A percentile compares a stretch with the other conserved stretches of the same genome.
Conservation (phyloP, 148 eudicot species). For the Heliosperma pusillum region DNA sequence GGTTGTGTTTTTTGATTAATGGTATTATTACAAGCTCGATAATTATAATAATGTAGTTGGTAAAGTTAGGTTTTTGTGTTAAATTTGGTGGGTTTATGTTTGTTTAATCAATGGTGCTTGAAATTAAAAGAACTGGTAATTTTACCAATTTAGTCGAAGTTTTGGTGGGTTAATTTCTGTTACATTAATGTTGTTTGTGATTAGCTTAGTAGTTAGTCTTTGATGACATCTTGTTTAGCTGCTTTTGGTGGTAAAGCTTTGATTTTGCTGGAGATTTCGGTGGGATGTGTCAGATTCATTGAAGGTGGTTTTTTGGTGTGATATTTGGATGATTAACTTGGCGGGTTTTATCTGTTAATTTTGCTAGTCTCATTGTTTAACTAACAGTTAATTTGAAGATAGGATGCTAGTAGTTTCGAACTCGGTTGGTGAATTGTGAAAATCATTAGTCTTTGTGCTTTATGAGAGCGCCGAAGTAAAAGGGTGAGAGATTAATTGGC, state of each 20-base stretch:
- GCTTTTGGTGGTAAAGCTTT: background rate
- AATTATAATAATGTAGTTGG: too few relatives aligned
- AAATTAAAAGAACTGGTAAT: background rate
- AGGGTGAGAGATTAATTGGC: too few relatives aligned
- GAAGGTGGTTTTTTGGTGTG: background rate
- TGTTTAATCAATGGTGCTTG: background rate
- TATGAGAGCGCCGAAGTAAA: too few relatives aligned
- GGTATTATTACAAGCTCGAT: too few relatives aligned
- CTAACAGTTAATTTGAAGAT: background rate
- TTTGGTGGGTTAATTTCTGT: background rate
- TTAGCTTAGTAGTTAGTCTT: background rate
- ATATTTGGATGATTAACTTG: constrained; percentile 5
- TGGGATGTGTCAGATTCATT: background rate
- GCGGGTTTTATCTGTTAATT: constrained; percentile 14
- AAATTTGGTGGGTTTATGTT: background rate
- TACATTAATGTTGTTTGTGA: background rate
- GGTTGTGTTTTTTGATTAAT: too few relatives aligned
- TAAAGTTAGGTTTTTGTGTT: background rate
- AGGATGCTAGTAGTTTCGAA: background rate
- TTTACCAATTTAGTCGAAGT: background rate
- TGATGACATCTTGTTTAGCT: background rate
- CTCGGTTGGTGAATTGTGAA: background rate
- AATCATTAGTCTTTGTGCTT: background rate
- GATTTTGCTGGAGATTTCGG: background rate
- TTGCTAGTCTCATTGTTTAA: background rate